Evolutionary conservation across 225 moss, liverwort and hornwort genomes (phyloP).

Genomic region (Asterella californica): DNA sequence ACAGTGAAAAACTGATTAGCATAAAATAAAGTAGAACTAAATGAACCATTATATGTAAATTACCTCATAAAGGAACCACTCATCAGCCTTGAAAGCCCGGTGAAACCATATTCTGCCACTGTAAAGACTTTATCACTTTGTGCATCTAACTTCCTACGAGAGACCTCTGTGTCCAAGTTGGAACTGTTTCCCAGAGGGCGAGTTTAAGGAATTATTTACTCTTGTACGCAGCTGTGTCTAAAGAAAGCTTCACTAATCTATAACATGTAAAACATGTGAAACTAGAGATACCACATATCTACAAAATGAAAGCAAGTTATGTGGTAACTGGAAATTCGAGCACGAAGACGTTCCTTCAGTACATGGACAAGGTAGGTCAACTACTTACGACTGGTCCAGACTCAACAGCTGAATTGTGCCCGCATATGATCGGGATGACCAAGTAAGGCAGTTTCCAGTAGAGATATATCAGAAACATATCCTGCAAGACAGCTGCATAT

Average conservation of each 20-base stretch:
- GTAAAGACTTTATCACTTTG: not conserved
- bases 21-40: not conserved
- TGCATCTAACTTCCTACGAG: not conserved
- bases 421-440: slow-evolving; percentile 48
- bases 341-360: not conserved
- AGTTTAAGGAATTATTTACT: not conserved
- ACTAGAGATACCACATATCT: not conserved
- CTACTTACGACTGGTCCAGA: slow-evolving; percentile 68
- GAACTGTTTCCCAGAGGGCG: not conserved
- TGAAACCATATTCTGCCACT: slow-evolving; percentile 74
- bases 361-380: not conserved
- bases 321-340: not conserved
- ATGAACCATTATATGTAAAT: not conserved
- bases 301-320: not conserved
- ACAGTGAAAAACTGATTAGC: not conserved
- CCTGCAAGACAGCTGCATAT: slow-evolving; percentile 60
- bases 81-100: slow-evolving; percentile 51
- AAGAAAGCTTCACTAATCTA: not conserved
- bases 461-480: slow-evolving; percentile 60
- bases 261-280: not conserved
- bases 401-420: slow-evolving; percentile 50
- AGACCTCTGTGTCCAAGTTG: not conserved
- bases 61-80: slow-evolving; percentile 67
- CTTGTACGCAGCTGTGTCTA: not conserved
- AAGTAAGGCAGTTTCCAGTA: slow-evolving; percentile 57